These are phyloP conservation scores for Ogataea trehaloabstinens DNA, from an alignment of 805 yeast genomes.

Conservation along the genomic window DNA sequence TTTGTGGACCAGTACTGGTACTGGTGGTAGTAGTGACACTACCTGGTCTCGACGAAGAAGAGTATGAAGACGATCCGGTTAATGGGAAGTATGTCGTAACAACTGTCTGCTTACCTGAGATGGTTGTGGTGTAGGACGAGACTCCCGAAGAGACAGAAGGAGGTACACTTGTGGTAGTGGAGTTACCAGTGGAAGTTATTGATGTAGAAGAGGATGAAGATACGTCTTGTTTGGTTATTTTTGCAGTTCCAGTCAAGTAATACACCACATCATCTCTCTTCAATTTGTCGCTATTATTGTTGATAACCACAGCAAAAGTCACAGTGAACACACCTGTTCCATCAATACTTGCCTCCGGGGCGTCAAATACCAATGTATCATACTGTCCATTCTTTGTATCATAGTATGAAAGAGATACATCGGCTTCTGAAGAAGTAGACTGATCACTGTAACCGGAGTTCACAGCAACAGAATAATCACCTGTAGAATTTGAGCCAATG, in stretches of 20 bases:
- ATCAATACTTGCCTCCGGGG: slow-evolving; percentile 21
- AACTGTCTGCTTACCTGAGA: background rate
- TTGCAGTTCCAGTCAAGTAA: slow-evolving; percentile 20
- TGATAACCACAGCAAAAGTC: slow-evolving; percentile 20
- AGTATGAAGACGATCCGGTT: background rate
- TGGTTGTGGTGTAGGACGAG: slow-evolving; percentile 1
- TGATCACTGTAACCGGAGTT: slow-evolving; percentile 10
- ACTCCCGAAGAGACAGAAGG: background rate
- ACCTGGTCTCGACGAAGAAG: background rate
- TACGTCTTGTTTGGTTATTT: slow-evolving; percentile 5
- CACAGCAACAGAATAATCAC: slow-evolving; percentile 5
- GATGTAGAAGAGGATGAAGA: slow-evolving; percentile 2
- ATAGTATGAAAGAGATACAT: slow-evolving; percentile 9
- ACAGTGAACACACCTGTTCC: slow-evolving; percentile 16
- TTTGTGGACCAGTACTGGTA: slow-evolving; percentile 3
- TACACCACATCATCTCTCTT: slow-evolving; percentile 20
- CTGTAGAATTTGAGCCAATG: slow-evolving; percentile 6
- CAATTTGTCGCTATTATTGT: slow-evolving; percentile 2
- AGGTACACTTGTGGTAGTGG: background rate
- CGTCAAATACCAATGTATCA: slow-evolving; percentile 10
- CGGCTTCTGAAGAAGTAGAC: slow-evolving; percentile 12
- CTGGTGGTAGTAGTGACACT: background rate
- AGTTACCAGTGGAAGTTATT: background rate
- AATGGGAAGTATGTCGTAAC: background rate
- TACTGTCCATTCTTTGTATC: slow-evolving; percentile 5